phyloP scores from a whole-genome alignment of 2,329 filamentous ascomycete genomes.

The Berkeleyomyces basicola region DNA sequence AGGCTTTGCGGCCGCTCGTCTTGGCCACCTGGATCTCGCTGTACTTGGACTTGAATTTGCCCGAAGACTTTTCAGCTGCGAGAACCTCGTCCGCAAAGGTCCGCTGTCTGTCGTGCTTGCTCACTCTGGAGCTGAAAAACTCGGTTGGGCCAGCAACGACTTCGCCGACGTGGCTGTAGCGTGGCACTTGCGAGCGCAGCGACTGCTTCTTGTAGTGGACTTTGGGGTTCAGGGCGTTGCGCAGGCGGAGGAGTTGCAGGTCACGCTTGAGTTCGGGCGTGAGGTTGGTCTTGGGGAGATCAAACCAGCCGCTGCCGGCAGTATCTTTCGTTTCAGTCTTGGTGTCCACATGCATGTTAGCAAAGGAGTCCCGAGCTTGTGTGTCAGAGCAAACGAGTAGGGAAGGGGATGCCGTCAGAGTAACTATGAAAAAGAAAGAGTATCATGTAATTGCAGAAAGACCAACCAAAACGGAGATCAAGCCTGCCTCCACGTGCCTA shows the following conservation, averaged over 20 bases:
- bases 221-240: conserved; percentile 76
- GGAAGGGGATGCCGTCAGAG: conserved; percentile 36
- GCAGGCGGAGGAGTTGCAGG: conserved; percentile 76
- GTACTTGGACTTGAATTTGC: conserved; percentile 75
- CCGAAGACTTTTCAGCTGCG: conserved; percentile 24
- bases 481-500: conserved; percentile 24
- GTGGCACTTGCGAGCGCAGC: conserved; percentile 37
- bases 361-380: background rate
- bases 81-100: conserved; percentile 79
- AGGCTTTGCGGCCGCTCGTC: conserved; percentile 72
- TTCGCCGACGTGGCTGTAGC: conserved; percentile 78
- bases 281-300: conserved; percentile 68
- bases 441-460: conserved; percentile 41
- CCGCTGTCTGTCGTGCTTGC: conserved; percentile 73
- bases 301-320: conserved; percentile 72
- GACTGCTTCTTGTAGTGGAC: conserved; percentile 67
- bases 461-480: conserved; percentile 26
- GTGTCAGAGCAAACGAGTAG: conserved; percentile 5
- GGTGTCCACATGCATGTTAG: background rate
- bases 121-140: conserved; percentile 63
- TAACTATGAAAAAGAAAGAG: conserved; percentile 52
- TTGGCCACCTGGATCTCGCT: conserved; percentile 67
- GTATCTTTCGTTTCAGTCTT: conserved; percentile 25
- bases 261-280: conserved; percentile 80
- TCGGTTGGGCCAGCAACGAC: conserved; percentile 81